Base-by-base conservation (phyloP, 1,139 yeast species). In the Hemisphaericaspora xylanilytica region DNA sequence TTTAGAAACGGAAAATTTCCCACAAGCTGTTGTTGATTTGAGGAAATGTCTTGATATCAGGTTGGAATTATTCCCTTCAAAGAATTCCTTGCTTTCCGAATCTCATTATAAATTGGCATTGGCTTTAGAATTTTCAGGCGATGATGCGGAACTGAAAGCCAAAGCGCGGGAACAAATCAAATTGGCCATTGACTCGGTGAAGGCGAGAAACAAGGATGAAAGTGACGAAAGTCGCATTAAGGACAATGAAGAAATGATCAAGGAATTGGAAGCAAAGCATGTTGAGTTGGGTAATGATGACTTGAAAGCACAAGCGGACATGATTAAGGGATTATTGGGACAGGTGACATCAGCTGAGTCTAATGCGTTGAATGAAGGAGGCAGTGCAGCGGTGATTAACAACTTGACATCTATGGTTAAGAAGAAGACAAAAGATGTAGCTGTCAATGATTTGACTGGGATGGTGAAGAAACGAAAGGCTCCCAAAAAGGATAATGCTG, bases 61-160 rank as follows among this genome's bases (percentile, higher is more conserved):
- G 55, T 53, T 66, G 35, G 66, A 78, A 44, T 62, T 87, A 28
- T 81, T 74, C 53, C 58, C 59, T 40, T 59, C 73, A 13, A 60
- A 60, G n/a, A 60, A 66, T 5, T 77, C 87, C 1, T 63, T 80
- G 28, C 69, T 88, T 7, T 80, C 92, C 3, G 96, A 88, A 54
- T 82, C 89, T 0, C 87, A 86, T 59, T 87, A 83, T 63, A 88
- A 88, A 59, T 67, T 87, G 28, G 84, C 95, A 0, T 67, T 89
- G 36, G 95, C 96, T 0, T 67, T 78, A 43, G 96, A 89, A 52
- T 84, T 85, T 51, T 70, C 78, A 42, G 70, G 74, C 12, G 83
- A 77, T 34, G 77, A 75, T 46, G 72, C 74, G 0, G 61, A 61
- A 1, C 68, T 73, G 50, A 65, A 75, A 42, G 52, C 58, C 4